These are phyloP conservation scores for Alternaria triticina DNA, from an alignment of 2,329 filamentous ascomycete genomes.

Conservation along the genomic window DNA sequence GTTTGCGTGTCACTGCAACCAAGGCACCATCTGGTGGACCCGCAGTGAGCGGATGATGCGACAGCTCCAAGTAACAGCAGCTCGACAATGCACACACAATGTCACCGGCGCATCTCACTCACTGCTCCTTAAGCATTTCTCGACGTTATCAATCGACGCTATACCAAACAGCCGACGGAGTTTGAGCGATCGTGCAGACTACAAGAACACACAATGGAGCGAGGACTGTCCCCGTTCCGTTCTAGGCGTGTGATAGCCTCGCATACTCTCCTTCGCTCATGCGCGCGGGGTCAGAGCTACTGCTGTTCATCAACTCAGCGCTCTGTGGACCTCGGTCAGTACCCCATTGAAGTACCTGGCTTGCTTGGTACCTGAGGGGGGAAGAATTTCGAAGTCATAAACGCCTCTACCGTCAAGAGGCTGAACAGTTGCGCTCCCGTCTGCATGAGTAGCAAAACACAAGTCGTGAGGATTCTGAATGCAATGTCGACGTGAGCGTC, in stretches of 20 bases:
- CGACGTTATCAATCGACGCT: not conserved
- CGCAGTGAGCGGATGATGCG: not conserved
- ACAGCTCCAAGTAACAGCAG: not conserved
- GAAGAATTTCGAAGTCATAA: not conserved
- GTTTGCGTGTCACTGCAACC: not conserved
- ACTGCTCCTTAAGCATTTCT: not conserved
- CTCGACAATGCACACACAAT: not conserved
- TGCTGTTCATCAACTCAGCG: not conserved
- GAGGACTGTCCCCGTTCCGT: not conserved
- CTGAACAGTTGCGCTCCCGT: not conserved
- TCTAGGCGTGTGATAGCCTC: not conserved
- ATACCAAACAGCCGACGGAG: not conserved
- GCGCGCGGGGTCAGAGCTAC: not conserved
- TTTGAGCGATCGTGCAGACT: too few relatives aligned
- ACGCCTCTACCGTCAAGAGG: not conserved
- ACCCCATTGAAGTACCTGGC: not conserved
- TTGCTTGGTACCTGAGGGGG: not conserved
- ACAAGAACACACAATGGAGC: not conserved
- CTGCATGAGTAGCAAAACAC: not conserved
- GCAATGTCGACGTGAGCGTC: not conserved
- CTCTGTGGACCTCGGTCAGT: not conserved
- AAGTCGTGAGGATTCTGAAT: not conserved
- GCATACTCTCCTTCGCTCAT: not conserved
- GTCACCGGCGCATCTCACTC: not conserved
- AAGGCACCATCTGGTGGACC: not conserved